phyloP scores from a whole-genome alignment of 352 stramenopile species.

The Pythium periplocum region DNA sequence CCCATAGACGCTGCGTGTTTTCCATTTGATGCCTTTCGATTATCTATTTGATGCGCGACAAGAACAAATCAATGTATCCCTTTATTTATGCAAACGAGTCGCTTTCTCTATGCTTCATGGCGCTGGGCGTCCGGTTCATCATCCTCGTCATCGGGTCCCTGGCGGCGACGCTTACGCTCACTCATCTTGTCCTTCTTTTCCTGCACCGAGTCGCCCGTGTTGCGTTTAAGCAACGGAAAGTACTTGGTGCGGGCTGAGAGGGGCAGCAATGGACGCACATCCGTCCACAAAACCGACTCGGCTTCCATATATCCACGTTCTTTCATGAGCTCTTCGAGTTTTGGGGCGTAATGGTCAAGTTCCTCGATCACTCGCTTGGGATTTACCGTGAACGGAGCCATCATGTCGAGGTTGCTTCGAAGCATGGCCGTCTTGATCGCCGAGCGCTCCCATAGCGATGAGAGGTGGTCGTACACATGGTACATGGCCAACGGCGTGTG shows the following conservation, averaged over 20 bases:
- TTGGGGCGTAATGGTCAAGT: conserved; percentile 68
- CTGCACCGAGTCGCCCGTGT: conserved; percentile 74
- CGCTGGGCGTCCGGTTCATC: background rate
- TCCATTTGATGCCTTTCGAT: too few relatives aligned
- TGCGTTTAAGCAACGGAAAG: conserved; percentile 56
- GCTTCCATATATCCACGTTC: conserved; percentile 46
- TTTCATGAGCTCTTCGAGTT: conserved; percentile 69
- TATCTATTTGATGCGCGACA: too few relatives aligned
- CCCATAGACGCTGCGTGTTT: too few relatives aligned
- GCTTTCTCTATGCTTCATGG: too few relatives aligned
- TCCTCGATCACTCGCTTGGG: conserved; percentile 43
- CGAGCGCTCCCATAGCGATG: conserved; percentile 81
- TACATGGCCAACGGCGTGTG: conserved; percentile 70
- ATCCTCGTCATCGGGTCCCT: conserved; percentile 18
- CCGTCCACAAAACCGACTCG: conserved; percentile 35
- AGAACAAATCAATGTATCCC: too few relatives aligned
- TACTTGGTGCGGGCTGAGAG: conserved; percentile 51
- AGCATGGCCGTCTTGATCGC: conserved; percentile 68
- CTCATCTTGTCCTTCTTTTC: conserved; percentile 71
- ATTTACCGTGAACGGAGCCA: conserved; percentile 43
- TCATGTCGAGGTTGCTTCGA: conserved; percentile 59
- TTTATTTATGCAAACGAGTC: too few relatives aligned
- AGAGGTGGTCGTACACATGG: conserved; percentile 76
- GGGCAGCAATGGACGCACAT: conserved; percentile 48
- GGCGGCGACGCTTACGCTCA: conserved; percentile 67